Evolutionary conservation across 768 basidiomycete genomes (phyloP), one percentile per base, ranked within the genome.

Genomic region (Boletus patriciae): DNA sequence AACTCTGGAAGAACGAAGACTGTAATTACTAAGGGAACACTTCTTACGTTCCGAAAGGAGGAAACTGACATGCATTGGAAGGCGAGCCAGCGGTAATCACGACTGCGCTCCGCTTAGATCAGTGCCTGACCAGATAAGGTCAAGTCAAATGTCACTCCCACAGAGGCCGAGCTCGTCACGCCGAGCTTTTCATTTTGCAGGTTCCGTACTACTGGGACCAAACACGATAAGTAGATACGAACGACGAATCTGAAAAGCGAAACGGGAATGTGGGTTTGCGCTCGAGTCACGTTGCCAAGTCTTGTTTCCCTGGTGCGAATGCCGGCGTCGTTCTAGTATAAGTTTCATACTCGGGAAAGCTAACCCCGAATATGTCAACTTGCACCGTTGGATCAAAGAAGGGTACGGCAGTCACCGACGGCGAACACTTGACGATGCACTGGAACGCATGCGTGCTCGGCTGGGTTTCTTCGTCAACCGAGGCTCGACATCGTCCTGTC

Each of bases 81-180:
- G 58, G 65, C 54, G 60, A 65, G 61, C 27, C 51, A 60, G 68
- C 55, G 55, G 61, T 66, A 57, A 61, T 72, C 58, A 63, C 55
- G 34, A 60, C 55, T 52, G 54, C 52, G 45, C 55, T 60, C 69
- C 59, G 61, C 50, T 55, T 46, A 60, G 58, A 58, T 66, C 58
- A 62, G 69, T 70, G 64, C 70, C 69, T 70, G 66, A 60, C 55
- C 46, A 57, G 62, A 64, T 70, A 66, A 60, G 60, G 59, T 62
- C 63, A 63, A 46, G 57, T 58, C 52, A 54, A 60, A 7, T 60
- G 50, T 55, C 40, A n/a, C 41, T 68, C 67, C 55, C 65, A 64
- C 57, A 62, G 44, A 44, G 37, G 15, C 36, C 50, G 23, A 50
- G 29, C 43, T 57, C 31, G 46, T 50, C 42, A 54, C 36, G 59